Percentiles rank a stretch among this genome's conserved stretches.
These are phyloP conservation scores for Thielaviopsis punctulata DNA, from an alignment of 2,329 filamentous ascomycete species.

Conservation along the genomic window DNA sequence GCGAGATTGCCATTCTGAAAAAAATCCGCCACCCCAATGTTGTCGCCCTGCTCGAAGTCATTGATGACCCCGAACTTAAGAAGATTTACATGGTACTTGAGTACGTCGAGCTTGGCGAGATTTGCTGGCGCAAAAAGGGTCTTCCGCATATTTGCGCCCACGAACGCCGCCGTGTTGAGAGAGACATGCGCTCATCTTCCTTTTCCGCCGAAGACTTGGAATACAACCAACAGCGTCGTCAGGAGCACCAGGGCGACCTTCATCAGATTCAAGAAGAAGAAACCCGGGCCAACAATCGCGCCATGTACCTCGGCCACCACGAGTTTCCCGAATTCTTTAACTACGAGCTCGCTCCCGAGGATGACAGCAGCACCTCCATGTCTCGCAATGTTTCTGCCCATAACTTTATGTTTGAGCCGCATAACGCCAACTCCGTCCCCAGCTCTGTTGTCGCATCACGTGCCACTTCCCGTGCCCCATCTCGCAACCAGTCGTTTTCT, in stretches of 20 bases:
- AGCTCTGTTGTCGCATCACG: constrained; percentile 23
- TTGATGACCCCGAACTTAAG: constrained; percentile 87
- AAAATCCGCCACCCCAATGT: constrained; percentile 97
- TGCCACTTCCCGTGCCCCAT: constrained; percentile 29
- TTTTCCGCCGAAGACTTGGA: constrained; percentile 30
- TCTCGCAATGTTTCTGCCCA: constrained; percentile 27
- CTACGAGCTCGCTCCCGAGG: constrained; percentile 56
- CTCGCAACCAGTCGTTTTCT: constrained; percentile 28
- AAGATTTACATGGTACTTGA: constrained; percentile 98
- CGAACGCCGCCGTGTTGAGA: constrained; percentile 66
- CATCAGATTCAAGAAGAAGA: constrained; percentile 38
- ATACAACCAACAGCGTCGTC: constrained; percentile 39
- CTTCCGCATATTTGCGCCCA: constrained; percentile 65
- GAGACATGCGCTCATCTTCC: constrained; percentile 33
- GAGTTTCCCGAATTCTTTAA: constrained; percentile 64
- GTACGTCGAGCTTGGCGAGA: constrained; percentile 84
- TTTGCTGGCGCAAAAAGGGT: constrained; percentile 83
- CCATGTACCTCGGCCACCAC: constrained; percentile 25
- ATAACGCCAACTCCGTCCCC: constrained; percentile 20
- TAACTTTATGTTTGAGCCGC: constrained; percentile 21
- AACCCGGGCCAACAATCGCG: constrained; percentile 26
- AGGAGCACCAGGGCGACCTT: constrained; percentile 40
- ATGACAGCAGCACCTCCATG: constrained; percentile 25
- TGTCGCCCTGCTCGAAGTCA: constrained; percentile 86
- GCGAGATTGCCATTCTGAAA: constrained; percentile 94